A percentile compares a stretch with the other conserved stretches of the same genome.
These are phyloP conservation scores for Canavalia gladiata DNA, from an alignment of 306 rosid genomes.

Conservation along the genomic window DNA sequence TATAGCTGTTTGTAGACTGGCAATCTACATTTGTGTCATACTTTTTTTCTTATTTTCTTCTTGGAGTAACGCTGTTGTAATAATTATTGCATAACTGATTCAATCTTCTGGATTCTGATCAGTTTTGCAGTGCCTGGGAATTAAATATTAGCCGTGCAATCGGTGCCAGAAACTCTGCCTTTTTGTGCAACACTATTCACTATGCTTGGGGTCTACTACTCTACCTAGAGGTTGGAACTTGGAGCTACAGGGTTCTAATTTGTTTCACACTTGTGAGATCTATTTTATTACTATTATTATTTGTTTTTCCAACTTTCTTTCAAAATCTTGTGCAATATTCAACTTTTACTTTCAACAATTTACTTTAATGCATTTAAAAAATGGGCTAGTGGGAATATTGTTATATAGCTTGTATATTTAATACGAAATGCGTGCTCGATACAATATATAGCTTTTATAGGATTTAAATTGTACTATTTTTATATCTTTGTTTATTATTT, in stretches of 20 bases:
- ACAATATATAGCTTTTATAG: background rate
- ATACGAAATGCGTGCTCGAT: no score
- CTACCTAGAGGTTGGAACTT: constrained; percentile 75
- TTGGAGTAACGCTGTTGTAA: constrained; percentile 33
- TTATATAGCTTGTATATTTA: background rate
- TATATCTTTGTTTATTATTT: background rate
- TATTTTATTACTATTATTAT: background rate
- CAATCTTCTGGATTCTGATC: constrained; percentile 38
- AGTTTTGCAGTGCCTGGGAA: constrained; percentile 36
- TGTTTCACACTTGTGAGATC: constrained; percentile 55
- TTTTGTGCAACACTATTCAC: constrained; percentile 49
- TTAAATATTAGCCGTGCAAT: constrained; percentile 44
- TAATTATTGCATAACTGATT: background rate
- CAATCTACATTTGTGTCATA: background rate
- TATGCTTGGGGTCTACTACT: constrained; percentile 38
- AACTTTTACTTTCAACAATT: background rate
- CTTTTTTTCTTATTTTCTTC: background rate
- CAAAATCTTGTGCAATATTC: constrained; percentile 6
- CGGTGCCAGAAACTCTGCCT: constrained; percentile 42
- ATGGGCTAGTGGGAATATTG: background rate
- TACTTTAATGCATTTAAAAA: background rate
- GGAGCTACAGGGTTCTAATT: constrained; percentile 55
- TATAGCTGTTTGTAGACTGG: constrained; percentile 4
- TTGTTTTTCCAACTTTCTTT: background rate
- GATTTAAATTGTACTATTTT: background rate